Percentiles rank a stretch among this genome's conserved stretches.
phyloP scores from a whole-genome alignment of 148 eudicot genomes.

The Vaccinium corymbosum region DNA sequence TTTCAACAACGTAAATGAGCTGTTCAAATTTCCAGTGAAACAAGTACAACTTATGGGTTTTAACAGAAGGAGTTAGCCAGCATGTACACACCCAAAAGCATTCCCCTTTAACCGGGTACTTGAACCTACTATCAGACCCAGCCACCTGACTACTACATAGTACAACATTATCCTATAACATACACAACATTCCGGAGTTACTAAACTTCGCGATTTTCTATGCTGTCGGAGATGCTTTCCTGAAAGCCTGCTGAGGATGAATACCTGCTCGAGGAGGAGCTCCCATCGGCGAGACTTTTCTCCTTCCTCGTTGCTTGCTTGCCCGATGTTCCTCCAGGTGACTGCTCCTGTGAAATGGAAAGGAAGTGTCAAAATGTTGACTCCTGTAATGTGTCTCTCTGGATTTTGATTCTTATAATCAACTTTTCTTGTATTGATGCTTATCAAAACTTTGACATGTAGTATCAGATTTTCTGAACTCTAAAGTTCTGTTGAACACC shows the following conservation, averaged over 20 bases:
- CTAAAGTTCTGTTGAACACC: neutral
- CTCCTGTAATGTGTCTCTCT: neutral
- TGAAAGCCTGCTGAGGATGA: constrained; percentile 40
- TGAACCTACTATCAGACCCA: neutral
- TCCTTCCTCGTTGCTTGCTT: constrained; percentile 38
- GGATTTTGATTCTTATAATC: neutral
- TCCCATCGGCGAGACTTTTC: constrained; percentile 30
- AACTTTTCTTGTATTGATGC: neutral
- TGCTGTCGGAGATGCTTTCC: constrained; percentile 40
- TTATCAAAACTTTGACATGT: neutral
- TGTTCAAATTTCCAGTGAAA: neutral
- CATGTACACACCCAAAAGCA: neutral
- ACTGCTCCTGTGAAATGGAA: constrained; percentile 31
- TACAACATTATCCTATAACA: neutral
- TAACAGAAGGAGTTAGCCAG: neutral
- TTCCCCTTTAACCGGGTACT: neutral
- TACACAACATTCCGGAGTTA: constrained; percentile 15
- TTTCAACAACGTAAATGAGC: neutral
- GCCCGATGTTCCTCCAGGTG: constrained; percentile 35
- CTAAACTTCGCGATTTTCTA: constrained; percentile 16
- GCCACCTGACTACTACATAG: neutral
- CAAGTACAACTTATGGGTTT: neutral
- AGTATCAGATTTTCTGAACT: neutral
- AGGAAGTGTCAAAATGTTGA: neutral
- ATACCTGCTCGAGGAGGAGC: constrained; percentile 32